phyloP scores from a whole-genome alignment of 164 flowering plant species.

The Stephania japonica region DNA sequence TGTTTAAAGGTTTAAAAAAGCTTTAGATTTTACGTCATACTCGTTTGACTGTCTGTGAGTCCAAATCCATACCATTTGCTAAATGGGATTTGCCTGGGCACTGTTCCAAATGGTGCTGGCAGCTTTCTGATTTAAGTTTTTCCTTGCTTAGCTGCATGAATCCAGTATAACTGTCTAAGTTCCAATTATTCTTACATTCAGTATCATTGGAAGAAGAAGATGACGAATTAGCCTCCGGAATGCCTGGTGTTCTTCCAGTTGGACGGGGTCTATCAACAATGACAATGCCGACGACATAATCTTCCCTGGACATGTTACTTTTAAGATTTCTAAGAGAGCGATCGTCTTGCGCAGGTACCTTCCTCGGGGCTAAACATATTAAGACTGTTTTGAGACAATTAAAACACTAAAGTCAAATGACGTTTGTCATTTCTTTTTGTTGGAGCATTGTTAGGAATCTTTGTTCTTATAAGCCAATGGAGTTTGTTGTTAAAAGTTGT shows the following conservation, averaged over 20 bases:
- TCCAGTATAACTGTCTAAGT: background rate
- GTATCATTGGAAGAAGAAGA: constrained; percentile 52
- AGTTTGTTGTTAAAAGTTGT: too few relatives aligned
- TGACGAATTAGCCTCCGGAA: constrained; percentile 34
- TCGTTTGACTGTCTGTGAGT: background rate
- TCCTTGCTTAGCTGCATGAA: background rate
- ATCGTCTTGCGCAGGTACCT: background rate
- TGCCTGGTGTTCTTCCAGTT: constrained; percentile 48
- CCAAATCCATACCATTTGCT: background rate
- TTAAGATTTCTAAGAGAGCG: background rate
- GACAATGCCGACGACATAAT: constrained; percentile 92
- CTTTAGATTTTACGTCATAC: background rate
- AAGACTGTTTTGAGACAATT: background rate
- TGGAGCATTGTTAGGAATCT: background rate
- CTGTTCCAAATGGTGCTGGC: background rate
- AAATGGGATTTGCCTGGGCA: background rate
- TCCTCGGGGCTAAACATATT: background rate
- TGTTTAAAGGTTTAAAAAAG: background rate
- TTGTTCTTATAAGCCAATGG: too few relatives aligned
- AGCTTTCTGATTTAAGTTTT: background rate
- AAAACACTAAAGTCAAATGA: background rate
- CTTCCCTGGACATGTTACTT: background rate
- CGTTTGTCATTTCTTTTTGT: background rate
- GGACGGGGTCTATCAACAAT: constrained; percentile 91
- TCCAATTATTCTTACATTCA: constrained; percentile 17